phyloP scores from a whole-genome alignment of 225 moss, liverwort and hornwort species.

The Physcomitrium patens region DNA sequence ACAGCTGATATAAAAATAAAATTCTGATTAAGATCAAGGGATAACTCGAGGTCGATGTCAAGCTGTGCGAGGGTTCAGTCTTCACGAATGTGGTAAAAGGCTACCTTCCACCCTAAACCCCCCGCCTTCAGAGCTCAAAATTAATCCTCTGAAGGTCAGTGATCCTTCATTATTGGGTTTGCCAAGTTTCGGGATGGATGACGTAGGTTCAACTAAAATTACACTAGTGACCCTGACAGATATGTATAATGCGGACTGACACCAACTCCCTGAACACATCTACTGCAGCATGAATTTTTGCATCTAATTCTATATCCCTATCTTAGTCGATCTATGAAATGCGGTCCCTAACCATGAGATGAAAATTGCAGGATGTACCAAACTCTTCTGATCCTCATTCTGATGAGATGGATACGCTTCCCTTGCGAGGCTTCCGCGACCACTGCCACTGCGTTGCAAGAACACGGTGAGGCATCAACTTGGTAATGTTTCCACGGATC shows the following conservation, averaged over 20 bases:
- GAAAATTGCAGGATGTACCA: slow-evolving; percentile 8
- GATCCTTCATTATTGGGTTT: slow-evolving; percentile 2
- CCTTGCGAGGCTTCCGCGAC: slow-evolving; percentile 43
- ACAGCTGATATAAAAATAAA: no score
- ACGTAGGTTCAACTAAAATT: slow-evolving; percentile 4
- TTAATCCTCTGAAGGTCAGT: not conserved
- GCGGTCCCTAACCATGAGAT: not conserved
- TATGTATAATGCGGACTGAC: slow-evolving; percentile 3
- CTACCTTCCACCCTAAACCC: not conserved
- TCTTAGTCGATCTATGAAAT: not conserved
- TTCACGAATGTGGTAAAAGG: slow-evolving; percentile 1
- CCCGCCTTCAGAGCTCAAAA: not conserved
- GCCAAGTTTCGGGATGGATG: slow-evolving; percentile 13
- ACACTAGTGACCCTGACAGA: slow-evolving; percentile 19
- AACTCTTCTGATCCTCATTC: slow-evolving; percentile 25
- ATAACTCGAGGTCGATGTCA: not conserved
- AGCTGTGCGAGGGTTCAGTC: not conserved
- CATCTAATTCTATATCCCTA: not conserved
- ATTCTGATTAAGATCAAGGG: not conserved
- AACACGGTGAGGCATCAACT: slow-evolving; percentile 81
- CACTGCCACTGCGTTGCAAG: slow-evolving; percentile 76
- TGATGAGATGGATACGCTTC: slow-evolving; percentile 32
- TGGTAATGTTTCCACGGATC: slow-evolving; percentile 62
- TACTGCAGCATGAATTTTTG: slow-evolving; percentile 3
- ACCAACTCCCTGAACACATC: not conserved